Base-by-base conservation (phyloP, 2,329 filamentous ascomycete genomes). In the Aspergillus intermedius region DNA sequence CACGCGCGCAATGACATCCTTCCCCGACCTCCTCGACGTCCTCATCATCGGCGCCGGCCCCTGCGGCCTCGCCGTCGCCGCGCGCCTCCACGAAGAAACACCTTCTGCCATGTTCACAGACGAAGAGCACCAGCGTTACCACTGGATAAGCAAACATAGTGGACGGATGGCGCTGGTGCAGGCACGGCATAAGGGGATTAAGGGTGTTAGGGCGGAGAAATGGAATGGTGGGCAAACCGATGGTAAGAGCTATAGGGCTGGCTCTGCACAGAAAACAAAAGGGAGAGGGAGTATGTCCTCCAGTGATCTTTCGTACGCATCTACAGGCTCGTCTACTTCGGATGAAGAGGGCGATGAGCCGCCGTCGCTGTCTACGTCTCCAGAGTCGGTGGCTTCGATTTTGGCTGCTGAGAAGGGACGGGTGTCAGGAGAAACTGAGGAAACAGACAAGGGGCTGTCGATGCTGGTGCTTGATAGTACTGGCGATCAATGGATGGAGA, bases 51-150 rank as follows among this genome's bases (percentile, higher is more conserved):
- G 87, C 7, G 86, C 82, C 5, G 87, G 88, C 0, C 86, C 87
- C 3, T 86, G 82, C 54, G 86, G 87, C 4, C 80, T 91, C 3
- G 86, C 85, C 4, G 80, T 86, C 5, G 86, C 88, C 7, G 82
- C 86, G 1, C 79, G 87, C 3, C 76, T 91, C 1, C 77, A 79
- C 39, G 87, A 91, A 66, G 75, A 78, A 47, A 86, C 85, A 0
- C 87, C 87, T 0, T 87, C 84, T 0, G 86, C 87, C 1, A 80
- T 90, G 46, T 91, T 91, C 68, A 91, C 87, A 0, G 87, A 91
- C 61, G 86, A 88, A 56, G 88, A 91, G 60, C 87, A 91, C 60
- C 81, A 84, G 39, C 77, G 87, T n/a, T 91, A 87, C 63, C 82
- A 87, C 65, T 90, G 86, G 84, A 83, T 89, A 49, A 77, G 77